Conservation (phyloP, 768 basidiomycete genomes). For the Amyloporia xantha region DNA sequence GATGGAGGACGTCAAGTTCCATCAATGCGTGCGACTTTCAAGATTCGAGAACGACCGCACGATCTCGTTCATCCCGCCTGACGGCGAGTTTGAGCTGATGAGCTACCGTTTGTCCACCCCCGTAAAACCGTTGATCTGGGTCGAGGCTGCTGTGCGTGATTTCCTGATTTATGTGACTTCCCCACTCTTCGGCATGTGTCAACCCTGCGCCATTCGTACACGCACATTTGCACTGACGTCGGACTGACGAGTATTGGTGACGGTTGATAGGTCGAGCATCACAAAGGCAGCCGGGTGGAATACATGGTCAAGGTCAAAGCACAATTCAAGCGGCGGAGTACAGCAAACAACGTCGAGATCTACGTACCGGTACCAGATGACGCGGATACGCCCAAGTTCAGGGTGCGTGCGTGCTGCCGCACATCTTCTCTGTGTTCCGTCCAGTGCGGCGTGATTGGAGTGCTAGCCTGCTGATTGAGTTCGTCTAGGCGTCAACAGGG, state of each 20-base stretch:
- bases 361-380: constrained; percentile 99
- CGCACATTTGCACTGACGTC: background rate
- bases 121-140: constrained; percentile 96
- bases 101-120: constrained; percentile 94
- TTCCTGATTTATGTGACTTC: no score
- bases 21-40: constrained; percentile 96
- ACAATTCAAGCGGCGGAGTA: constrained; percentile 94
- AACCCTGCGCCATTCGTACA: no score
- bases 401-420: constrained; percentile 52
- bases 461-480: background rate
- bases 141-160: constrained; percentile 75
- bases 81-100: constrained; percentile 99
- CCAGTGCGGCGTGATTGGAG: no score
- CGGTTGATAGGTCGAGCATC: constrained; percentile 55
- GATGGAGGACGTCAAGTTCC: constrained; percentile 99
- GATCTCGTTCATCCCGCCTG: constrained; percentile 98
- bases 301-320: constrained; percentile 96
- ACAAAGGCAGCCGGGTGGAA: constrained; percentile 88
- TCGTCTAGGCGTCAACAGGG: constrained; percentile 79
- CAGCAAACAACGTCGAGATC: constrained; percentile 97
- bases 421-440: background rate
- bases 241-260: no score
- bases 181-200: no score
- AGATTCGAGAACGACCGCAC: constrained; percentile 99
- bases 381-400: constrained; percentile 95